phyloP scores from a whole-genome alignment of 2,329 filamentous ascomycete genomes.

The Cladosporium sp. region DNA sequence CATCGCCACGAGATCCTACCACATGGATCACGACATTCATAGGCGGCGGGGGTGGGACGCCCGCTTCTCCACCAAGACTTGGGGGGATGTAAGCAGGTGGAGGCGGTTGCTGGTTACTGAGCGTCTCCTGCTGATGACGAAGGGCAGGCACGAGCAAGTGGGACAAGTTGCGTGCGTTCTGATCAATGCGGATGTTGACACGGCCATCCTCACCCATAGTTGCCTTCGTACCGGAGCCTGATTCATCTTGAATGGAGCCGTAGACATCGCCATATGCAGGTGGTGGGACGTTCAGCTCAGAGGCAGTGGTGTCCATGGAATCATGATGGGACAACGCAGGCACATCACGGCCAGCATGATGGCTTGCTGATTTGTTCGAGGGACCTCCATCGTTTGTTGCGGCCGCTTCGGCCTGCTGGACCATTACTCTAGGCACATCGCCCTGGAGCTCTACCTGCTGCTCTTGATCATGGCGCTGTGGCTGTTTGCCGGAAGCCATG shows the following conservation, averaged over 20 bases:
- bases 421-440: constrained; percentile 28
- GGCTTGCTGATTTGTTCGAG: constrained; percentile 8
- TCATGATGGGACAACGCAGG: constrained; percentile 11
- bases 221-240: constrained; percentile 43
- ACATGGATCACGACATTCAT: constrained; percentile 53
- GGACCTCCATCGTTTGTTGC: constrained; percentile 25
- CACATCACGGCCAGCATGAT: constrained; percentile 20
- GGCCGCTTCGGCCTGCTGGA: constrained; percentile 33
- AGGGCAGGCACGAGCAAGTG: constrained; percentile 67
- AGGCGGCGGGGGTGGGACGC: constrained; percentile 53
- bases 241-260: constrained; percentile 39
- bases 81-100: constrained; percentile 71
- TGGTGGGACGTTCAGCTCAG: constrained; percentile 35
- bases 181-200: constrained; percentile 76
- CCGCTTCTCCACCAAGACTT: constrained; percentile 66
- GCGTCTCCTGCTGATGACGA: constrained; percentile 53
- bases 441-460: constrained; percentile 12
- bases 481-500: constrained; percentile 15
- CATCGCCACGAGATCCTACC: constrained; percentile 51
- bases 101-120: constrained; percentile 50
- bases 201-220: constrained; percentile 64
- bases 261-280: constrained; percentile 43
- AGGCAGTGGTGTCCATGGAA: constrained; percentile 6
- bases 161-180: constrained; percentile 65
- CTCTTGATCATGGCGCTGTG: neutral